phyloP scores from a whole-genome alignment of 2,329 filamentous ascomycete species.

The Fusarium humuli region DNA sequence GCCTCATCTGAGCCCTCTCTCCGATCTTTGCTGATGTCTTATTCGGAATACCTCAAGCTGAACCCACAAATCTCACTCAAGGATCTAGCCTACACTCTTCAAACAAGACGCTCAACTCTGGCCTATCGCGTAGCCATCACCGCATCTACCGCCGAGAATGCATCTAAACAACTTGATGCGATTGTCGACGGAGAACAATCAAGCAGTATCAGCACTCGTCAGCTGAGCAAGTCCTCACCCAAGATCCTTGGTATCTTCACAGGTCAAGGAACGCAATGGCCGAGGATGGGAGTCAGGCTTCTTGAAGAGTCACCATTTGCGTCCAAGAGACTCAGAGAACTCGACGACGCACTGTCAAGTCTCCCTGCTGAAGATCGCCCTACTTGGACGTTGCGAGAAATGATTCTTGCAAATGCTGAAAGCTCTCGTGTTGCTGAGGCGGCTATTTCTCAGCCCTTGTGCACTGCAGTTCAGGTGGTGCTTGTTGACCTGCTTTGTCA shows the following conservation, averaged over 20 bases:
- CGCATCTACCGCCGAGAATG: background rate
- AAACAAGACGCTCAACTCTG: background rate
- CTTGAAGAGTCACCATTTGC: background rate
- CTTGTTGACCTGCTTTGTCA: background rate
- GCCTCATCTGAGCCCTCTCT: background rate
- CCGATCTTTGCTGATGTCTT: background rate
- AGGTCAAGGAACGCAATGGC: background rate
- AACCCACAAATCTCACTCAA: background rate
- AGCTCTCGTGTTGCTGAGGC: background rate
- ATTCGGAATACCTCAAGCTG: background rate
- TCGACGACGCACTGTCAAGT: background rate
- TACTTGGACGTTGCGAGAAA: background rate
- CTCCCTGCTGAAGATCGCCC: background rate
- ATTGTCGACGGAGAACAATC: background rate
- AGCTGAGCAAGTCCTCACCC: background rate
- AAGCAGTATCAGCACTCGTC: background rate
- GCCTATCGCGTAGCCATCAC: background rate
- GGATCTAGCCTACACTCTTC: background rate
- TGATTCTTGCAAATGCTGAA: background rate
- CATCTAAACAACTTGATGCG: background rate
- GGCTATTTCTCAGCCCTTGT: background rate
- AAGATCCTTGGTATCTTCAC: background rate
- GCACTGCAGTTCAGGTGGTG: background rate
- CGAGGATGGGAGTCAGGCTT: background rate
- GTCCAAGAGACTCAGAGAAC: background rate